Base-by-base conservation (phyloP, 2,329 filamentous ascomycete species). In the Venturiaceae sp. region DNA sequence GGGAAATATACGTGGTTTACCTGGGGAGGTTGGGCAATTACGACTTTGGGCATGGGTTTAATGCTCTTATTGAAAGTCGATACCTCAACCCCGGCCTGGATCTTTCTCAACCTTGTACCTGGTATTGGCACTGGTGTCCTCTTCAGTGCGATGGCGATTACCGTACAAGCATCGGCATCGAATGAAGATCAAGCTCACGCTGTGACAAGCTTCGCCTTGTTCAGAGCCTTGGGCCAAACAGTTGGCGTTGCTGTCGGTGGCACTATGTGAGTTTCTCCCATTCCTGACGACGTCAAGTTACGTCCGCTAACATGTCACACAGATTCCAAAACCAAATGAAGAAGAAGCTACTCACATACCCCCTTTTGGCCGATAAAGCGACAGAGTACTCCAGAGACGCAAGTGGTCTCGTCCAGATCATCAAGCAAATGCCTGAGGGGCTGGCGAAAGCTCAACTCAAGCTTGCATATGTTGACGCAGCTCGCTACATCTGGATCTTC, bases 191-290 rank as follows among this genome's bases (percentile, higher is more conserved):
- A 84, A 41, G 80, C 83, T 1, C 82, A 83, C 60, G 80, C 83
- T 0, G 79, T 80, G 0, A 84, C 81, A 11, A 81, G 88, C 74
- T 87, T 85, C 70, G 80, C 79, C 57, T 89, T 90, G 73, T 78
- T 84, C 64, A 80, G 84, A 14, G 78, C 80, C 1, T 78, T 88
- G 26, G 86, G 86, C 0, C 83, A 87, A 66, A 77, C 81, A 0
- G 70, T 88, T 9, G 85, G 85, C 26, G 82, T 88, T 2, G 84
- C 85, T 1, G 75, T 87, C 55, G 82, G 83, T 1, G 85, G 86
- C 3, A 83, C 85, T 33, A 78, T 87, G 44, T 50, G 23, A 50
- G 44, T 23, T n/a, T 13, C 5, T 30, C 14, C 26, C 21, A n/a
- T 4, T n/a, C 26, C 21, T n/a, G 14, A 50, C 11, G 4, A 5